Evolutionary conservation across 2,329 filamentous ascomycete genomes (phyloP).

Genomic region (Colletotrichum tamarilloi): DNA sequence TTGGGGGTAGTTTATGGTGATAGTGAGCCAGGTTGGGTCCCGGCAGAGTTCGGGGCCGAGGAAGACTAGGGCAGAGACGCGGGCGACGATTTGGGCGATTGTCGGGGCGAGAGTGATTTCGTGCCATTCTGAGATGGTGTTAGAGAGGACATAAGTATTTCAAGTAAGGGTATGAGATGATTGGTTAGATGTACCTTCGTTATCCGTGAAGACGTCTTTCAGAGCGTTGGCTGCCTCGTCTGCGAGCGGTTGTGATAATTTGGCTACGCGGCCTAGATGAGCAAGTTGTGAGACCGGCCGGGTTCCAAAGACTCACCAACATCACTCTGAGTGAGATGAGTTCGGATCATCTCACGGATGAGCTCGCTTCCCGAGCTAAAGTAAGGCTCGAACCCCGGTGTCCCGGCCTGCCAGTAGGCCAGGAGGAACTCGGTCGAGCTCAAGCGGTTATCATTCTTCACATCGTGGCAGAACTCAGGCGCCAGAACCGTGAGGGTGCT

Average conservation of each 20-base stretch:
- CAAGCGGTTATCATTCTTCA: constrained; percentile 17
- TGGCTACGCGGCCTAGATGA: neutral
- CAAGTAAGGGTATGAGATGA: neutral
- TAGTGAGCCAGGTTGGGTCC: constrained; percentile 58
- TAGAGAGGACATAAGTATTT: too few species aligned
- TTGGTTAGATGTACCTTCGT: constrained; percentile 4
- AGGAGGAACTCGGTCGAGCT: constrained; percentile 23
- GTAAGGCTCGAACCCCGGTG: constrained; percentile 12
- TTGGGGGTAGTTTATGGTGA: constrained; percentile 55
- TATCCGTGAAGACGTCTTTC: constrained; percentile 3
- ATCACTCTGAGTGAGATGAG: constrained; percentile 13
- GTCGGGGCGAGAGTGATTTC: constrained; percentile 4
- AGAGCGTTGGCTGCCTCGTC: constrained; percentile 9
- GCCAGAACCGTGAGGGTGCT: constrained; percentile 8
- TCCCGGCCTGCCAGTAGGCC: constrained; percentile 29
- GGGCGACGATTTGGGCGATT: constrained; percentile 51
- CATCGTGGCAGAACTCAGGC: constrained; percentile 1
- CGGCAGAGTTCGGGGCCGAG: constrained; percentile 57
- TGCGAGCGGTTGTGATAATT: constrained; percentile 7
- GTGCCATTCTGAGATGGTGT: constrained; percentile 38
- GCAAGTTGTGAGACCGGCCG: rapidly evolving
- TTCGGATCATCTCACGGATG: constrained; percentile 16
- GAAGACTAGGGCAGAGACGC: constrained; percentile 61
- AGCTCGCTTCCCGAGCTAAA: constrained; percentile 24
- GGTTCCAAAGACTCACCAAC: neutral